These are phyloP conservation scores for Metschnikowia colocasiae DNA, from an alignment of 805 yeast genomes.

Conservation along the genomic window DNA sequence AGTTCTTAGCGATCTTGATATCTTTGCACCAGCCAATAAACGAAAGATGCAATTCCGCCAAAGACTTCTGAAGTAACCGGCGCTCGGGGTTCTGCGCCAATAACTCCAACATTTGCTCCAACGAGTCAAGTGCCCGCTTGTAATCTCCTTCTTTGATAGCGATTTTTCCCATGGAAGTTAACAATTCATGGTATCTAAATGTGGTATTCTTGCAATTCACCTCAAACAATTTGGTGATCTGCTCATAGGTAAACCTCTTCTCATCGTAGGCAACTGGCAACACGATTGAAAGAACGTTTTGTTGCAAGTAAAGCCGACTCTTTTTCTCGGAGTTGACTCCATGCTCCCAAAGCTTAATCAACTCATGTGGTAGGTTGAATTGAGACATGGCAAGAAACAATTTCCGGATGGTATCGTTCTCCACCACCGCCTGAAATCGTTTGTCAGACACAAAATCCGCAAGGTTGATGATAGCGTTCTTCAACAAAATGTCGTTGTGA, in stretches of 20 bases:
- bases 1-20: slow-evolving; percentile 64
- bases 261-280: slow-evolving; percentile 63
- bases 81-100: slow-evolving; percentile 13
- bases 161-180: slow-evolving; percentile 71
- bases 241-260: slow-evolving; percentile 58
- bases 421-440: slow-evolving; percentile 25
- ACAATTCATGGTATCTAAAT: slow-evolving; percentile 42
- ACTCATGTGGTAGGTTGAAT: slow-evolving; percentile 49
- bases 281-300: slow-evolving; percentile 64
- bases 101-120: slow-evolving; percentile 55
- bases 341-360: slow-evolving; percentile 66
- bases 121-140: slow-evolving; percentile 59
- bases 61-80: slow-evolving; percentile 25
- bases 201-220: slow-evolving; percentile 31
- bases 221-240: slow-evolving; percentile 55
- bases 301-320: slow-evolving; percentile 50
- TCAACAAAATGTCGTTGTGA: slow-evolving; percentile 27
- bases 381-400: slow-evolving; percentile 32
- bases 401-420: slow-evolving; percentile 22
- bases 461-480: slow-evolving; percentile 31
- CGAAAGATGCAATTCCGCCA: slow-evolving; percentile 70
- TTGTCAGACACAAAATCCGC: slow-evolving; percentile 29
- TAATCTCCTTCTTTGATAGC: slow-evolving; percentile 63
- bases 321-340: slow-evolving; percentile 46
- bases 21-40: slow-evolving; percentile 78